Conservation (phyloP, 352 stramenopile species). For the Phytophthora ramorum region DNA sequence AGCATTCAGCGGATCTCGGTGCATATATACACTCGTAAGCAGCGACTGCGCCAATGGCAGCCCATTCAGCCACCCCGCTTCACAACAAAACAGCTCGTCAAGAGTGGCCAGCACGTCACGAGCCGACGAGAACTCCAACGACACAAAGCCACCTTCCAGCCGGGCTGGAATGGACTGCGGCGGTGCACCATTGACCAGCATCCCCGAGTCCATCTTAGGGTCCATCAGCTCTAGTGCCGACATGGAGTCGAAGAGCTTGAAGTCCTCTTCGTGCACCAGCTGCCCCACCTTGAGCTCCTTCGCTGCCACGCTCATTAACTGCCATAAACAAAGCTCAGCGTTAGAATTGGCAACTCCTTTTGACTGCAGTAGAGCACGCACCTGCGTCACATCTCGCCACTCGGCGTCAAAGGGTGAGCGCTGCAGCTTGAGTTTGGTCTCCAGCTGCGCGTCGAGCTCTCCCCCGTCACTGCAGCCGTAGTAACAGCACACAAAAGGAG, state of each 20-base stretch:
- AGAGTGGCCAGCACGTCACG: conserved; percentile 78
- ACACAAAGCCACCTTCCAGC: conserved; percentile 46
- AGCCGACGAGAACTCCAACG: conserved; percentile 70
- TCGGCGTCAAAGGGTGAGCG: conserved; percentile 31
- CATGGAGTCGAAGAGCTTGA: conserved; percentile 95
- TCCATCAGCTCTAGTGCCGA: conserved; percentile 95
- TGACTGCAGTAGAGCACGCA: conserved; percentile 10
- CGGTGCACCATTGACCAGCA: conserved; percentile 67
- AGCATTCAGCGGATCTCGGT: conserved; percentile 74
- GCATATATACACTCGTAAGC: conserved; percentile 91
- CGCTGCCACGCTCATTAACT: conserved; percentile 68
- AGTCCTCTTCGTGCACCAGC: conserved; percentile 78
- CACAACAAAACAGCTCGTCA: conserved; percentile 77
- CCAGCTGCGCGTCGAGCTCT: conserved; percentile 41
- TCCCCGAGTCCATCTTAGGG: conserved; percentile 94
- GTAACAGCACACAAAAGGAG: conserved; percentile 27
- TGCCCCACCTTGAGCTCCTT: conserved; percentile 87
- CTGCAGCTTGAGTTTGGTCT: conserved; percentile 41
- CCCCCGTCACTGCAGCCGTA: conserved; percentile 28
- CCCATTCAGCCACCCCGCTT: conserved; percentile 86
- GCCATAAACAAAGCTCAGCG: conserved; percentile 5
- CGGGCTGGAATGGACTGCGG: conserved; percentile 64
- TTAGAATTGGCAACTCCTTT: neutral
- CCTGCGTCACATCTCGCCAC: conserved; percentile 64
- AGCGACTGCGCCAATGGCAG: conserved; percentile 89